Evolutionary conservation across 257 asterid species (phyloP).

Genomic region (Solanum stenotomum): DNA sequence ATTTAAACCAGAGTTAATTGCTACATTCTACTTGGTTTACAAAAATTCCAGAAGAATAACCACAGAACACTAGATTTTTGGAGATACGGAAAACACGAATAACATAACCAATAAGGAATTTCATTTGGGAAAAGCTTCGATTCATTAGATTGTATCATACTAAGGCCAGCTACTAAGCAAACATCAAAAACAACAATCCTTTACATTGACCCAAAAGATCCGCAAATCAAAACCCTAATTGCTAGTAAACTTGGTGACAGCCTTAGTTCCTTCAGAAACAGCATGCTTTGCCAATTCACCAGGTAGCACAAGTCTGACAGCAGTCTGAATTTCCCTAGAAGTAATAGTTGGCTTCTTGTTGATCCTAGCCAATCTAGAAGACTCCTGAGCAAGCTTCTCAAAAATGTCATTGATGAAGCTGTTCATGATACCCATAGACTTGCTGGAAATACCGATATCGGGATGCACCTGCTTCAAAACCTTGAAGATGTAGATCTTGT

Average conservation of each 20-base stretch:
- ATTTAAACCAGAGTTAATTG: no score
- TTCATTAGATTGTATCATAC: background rate
- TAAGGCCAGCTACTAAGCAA: background rate
- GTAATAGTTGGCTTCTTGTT: background rate
- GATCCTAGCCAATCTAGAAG: background rate
- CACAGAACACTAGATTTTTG: rapidly evolving
- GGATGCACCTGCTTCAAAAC: background rate
- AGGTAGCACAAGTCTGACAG: background rate
- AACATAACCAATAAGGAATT: background rate
- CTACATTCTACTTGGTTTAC: background rate
- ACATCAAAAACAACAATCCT: background rate
- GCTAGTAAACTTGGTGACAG: background rate
- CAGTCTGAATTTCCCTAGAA: background rate
- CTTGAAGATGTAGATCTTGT: background rate
- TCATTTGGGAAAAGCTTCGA: background rate
- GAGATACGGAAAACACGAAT: rapidly evolving
- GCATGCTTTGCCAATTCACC: background rate
- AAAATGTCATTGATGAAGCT: background rate
- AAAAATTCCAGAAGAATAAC: background rate
- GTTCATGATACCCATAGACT: background rate
- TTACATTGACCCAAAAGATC: background rate
- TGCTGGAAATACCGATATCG: background rate
- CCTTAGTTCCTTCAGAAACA: background rate
- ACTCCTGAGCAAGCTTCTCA: background rate
- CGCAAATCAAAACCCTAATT: background rate